Evolutionary conservation across 192 early-diverging fungal genomes (phyloP), one percentile per base, ranked within the genome.

Genomic region (Cladochytrium replicatum): DNA sequence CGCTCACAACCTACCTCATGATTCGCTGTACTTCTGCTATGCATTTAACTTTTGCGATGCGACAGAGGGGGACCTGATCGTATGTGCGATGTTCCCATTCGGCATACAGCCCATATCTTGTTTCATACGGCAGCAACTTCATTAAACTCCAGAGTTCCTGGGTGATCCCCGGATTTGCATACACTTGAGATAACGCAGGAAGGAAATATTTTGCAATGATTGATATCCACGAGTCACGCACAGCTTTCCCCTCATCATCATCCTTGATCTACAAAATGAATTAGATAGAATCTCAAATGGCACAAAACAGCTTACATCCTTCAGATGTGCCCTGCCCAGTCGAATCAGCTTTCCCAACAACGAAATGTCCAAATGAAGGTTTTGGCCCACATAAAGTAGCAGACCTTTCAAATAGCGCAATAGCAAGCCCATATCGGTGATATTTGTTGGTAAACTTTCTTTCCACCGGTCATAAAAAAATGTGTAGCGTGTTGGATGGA

Each of bases 51-150:
- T 66, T 63, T 0, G 65, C 54, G 0, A 81, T 56, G 32, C 58
- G 46, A 22, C 84, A 55, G 44, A 83, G 78, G 0, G 75, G 72
- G 8, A 66, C 70, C 15, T 58, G 47, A 11, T 73, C 63, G 30
- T 79, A 75, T 19, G 76, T 62, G 2, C 67, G 59, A 34, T 68
- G 78, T 13, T 75, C 71, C 89, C 89, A 91, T 53, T 88, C 85
- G 2, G 80, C 83, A 57, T 91, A 91, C 1, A 89, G 59, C 0
- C 67, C 68, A 41, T 72, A 87, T 5, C 89, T 68, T 31, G 65
- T 70, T 52, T 73, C 57, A 32, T 75, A 86, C 8, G 72, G 63
- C 22, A 79, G 64, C 5, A 52, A 50, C n/a, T 71, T 69, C 4
- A 91, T 48, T 0, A 91, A 45, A 19, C 62, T 54, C 84, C 85